Conservation (phyloP, 306 rosid genomes). For the Corylus heterophylla region DNA sequence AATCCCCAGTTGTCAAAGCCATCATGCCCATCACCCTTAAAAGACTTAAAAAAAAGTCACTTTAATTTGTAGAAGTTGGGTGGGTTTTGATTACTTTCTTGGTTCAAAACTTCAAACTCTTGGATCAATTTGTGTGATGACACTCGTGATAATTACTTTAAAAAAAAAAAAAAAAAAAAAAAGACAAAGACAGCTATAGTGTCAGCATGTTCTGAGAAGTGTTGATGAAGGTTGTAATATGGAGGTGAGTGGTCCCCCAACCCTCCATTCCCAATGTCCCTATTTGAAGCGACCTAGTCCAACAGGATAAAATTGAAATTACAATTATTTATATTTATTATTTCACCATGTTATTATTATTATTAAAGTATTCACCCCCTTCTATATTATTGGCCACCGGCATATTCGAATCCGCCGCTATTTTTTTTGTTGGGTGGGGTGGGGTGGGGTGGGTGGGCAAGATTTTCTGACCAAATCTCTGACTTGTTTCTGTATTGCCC, state of each 20-base stretch:
- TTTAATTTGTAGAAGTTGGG: background rate
- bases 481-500: background rate
- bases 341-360: no score
- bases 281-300: slow-evolving; percentile 26
- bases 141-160: background rate
- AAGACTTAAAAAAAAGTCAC: no score
- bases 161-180: background rate
- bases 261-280: slow-evolving; percentile 14
- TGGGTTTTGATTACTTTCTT: background rate
- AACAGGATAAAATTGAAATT: slow-evolving; percentile 16
- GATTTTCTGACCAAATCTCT: background rate
- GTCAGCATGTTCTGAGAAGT: background rate
- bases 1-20: background rate
- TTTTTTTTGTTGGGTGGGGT: no score
- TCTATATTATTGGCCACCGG: background rate
- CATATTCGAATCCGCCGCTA: background rate
- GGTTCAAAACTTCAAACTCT: background rate
- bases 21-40: background rate
- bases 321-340: background rate
- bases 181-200: slow-evolving; percentile 13
- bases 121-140: no score
- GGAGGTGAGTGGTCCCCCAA: slow-evolving; percentile 28
- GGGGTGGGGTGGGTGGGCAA: background rate
- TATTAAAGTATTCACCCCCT: no score
- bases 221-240: slow-evolving; percentile 4